These are phyloP conservation scores for Omphalotus guepiniiformis DNA, from an alignment of 768 basidiomycete species.

Conservation along the genomic window DNA sequence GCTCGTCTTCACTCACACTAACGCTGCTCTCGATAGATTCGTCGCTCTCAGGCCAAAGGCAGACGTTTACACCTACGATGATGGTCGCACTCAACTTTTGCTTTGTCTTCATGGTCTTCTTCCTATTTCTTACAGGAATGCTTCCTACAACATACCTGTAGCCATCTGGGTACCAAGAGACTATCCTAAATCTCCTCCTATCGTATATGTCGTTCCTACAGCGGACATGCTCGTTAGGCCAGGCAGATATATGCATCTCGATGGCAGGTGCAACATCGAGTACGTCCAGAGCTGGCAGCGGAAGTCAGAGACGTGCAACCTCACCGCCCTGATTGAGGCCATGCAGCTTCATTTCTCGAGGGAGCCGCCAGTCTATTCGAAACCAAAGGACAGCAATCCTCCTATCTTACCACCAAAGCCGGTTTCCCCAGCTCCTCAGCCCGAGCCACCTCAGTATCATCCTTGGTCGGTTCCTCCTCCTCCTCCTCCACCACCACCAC, in stretches of 20 bases:
- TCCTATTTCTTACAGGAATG: conserved; percentile 72
- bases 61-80: conserved; percentile 77
- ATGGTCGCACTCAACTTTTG: conserved; percentile 88
- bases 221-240: conserved; percentile 85
- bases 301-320: conserved; percentile 83
- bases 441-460: background rate
- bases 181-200: conserved; percentile 79
- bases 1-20: conserved; percentile 59
- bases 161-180: conserved; percentile 83
- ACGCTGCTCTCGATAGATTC: conserved; percentile 45
- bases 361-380: conserved; percentile 87
- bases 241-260: conserved; percentile 72
- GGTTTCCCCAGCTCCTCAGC: background rate
- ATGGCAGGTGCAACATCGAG: conserved; percentile 64
- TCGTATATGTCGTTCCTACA: conserved; percentile 90
- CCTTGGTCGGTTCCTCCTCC: conserved; percentile 13
- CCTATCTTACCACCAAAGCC: conserved; percentile 30
- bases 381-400: conserved; percentile 43
- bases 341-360: conserved; percentile 81
- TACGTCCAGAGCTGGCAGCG: conserved; percentile 76
- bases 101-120: conserved; percentile 90
- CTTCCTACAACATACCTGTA: conserved; percentile 91
- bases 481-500: conserved; percentile 22
- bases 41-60: conserved; percentile 51
- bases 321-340: conserved; percentile 69